Base-by-base conservation (phyloP, 1,284 basidiomycete genomes). In the Ustilago sp. region DNA sequence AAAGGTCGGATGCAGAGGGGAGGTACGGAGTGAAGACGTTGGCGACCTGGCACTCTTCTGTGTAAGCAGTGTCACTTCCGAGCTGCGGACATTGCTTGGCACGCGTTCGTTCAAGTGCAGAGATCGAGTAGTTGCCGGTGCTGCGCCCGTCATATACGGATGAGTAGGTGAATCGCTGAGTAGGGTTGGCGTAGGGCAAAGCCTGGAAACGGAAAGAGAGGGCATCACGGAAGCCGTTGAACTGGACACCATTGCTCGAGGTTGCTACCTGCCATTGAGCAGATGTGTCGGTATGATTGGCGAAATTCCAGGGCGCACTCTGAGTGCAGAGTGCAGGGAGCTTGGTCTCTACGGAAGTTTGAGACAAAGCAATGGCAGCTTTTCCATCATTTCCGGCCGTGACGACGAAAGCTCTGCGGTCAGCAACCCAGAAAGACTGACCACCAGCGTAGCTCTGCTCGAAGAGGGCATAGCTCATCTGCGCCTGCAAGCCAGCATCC, bases 21-120 rank as follows among this genome's bases (percentile, higher is more conserved):
- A 87, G 79, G 83, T 82, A 83, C 4, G 90, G 89, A 31, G 87
- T 88, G 55, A 90, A 86, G 15, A 92, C 88, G 77, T 91, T 91
- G 70, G 91, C 77, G 0, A 88, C 88, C 35, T 91, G 84, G 80
- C 91, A 90, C 89, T 83, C 83, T 50, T 88, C 85, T 0, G 70
- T 58, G 58, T 69, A 77, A 1, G 51, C 43, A 19, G 43, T 19
- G 3, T 45, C 2, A 23, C 58, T 36, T 0, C 45, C 64, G 32
- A 9, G n/a, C 28, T 77, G 74, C 9, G 74, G 70, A 28, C 74
- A 77, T 53, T 77, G 74, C 41, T 63, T 63, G 28, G 39, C 13
- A 17, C 63, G 59, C 11, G 48, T 58, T 6, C 59, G 41, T 31
- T 69, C 55, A 9, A 73, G 56, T 5, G 69, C 74, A 4, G 59